Evolutionary conservation across 2,329 filamentous ascomycete genomes (phyloP).

Genomic region (Aspergillus sp.): DNA sequence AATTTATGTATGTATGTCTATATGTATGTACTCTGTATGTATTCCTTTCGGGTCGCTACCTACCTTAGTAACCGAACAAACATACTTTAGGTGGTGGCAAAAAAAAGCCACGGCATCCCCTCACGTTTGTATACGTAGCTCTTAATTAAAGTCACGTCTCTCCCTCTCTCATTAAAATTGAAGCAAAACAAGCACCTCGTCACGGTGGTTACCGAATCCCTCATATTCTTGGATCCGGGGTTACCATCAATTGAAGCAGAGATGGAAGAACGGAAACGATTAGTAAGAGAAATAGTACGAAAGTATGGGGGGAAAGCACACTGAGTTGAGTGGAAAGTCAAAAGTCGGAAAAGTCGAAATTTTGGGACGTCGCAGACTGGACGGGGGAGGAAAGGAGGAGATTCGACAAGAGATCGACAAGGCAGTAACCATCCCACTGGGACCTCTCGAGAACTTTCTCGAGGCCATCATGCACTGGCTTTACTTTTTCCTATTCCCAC

Average conservation of each 20-base stretch:
- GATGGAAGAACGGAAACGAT: too few relatives aligned
- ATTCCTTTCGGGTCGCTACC: background rate
- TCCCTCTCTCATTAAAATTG: too few relatives aligned
- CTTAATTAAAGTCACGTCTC: too few relatives aligned
- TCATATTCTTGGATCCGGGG: too few relatives aligned
- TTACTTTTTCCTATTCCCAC: background rate
- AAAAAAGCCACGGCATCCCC: background rate
- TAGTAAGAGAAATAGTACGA: too few relatives aligned
- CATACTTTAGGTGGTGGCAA: background rate
- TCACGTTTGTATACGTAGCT: too few relatives aligned
- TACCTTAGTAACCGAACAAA: background rate
- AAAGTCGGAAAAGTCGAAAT: constrained; percentile 1
- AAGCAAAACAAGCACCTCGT: too few relatives aligned
- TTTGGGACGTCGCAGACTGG: background rate
- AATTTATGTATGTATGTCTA: too few relatives aligned
- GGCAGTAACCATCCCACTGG: constrained; percentile 28
- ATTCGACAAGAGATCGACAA: constrained; percentile 30
- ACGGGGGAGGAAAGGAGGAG: constrained; percentile 15
- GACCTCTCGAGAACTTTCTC: constrained; percentile 24
- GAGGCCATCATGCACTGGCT: background rate
- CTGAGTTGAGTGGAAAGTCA: background rate
- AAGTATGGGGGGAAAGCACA: too few relatives aligned
- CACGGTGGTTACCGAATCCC: too few relatives aligned
- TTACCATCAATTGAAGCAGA: too few relatives aligned
- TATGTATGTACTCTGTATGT: too few relatives aligned